Evolutionary conservation across 164 flowering plant genomes (phyloP), one percentile per base, ranked within the genome.

Genomic region (Santalum album): DNA sequence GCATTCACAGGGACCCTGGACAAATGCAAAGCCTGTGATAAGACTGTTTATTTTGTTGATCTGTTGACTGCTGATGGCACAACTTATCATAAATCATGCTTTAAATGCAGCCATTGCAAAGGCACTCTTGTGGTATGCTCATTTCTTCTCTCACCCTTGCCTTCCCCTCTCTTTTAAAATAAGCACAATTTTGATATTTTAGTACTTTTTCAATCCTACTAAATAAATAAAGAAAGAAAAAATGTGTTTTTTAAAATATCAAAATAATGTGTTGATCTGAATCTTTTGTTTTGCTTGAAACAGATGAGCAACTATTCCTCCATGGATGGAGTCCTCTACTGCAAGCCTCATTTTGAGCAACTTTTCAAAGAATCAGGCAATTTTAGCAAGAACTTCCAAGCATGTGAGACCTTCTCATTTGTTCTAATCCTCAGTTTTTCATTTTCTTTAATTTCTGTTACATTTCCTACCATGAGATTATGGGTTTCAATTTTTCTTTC

Each of bases 241-340:
- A 4, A 29, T 3, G 9, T 29, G 34, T 9, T 29, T 4, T 29
- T 4, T 4, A 29, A 29, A 29, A 9, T 9, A 29, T n/a, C n/a
- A n/a, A 3, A 29, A 29, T 29, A 29, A 29, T 29, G 34, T 29
- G 9, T 29, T 3, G 34, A 9, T 29, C 34, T 29, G 4, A n/a
- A n/a, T n/a, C 6, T 4, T 4, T 29, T 29, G 34, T 29, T 29
- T 29, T 29, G 34, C 34, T 9, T 29, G 34, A 4, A n/a, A 54
- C 45, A 75, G 73, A 69, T 71, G 75, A 78, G 83, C 83, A 82
- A 74, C 77, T 82, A 82, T 62, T 82, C 85, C 7, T 82, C 83
- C 63, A 82, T 82, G 89, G 89, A 80, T 71, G 89, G 89, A 48
- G 78, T 78, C 58, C 78, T 82, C 25, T 82, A 78, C 61, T 82